Conservation (phyloP, 768 basidiomycete species). For the Phlegmacium glaucopus region DNA sequence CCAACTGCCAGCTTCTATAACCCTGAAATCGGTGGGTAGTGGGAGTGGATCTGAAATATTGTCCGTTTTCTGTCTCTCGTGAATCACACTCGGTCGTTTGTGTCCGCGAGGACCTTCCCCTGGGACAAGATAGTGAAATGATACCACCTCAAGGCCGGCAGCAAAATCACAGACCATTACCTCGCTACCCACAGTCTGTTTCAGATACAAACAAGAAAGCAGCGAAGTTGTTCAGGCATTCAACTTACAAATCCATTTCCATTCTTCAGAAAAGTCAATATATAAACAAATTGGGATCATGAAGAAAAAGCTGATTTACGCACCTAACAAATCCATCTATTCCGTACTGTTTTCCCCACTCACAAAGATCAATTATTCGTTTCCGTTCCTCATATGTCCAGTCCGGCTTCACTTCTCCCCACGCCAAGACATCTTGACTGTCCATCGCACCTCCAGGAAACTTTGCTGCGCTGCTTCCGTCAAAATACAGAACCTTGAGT, state of each 20-base stretch:
- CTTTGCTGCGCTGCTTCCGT: constrained; percentile 47
- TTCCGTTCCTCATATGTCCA: constrained; percentile 24
- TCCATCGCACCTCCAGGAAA: constrained; percentile 39
- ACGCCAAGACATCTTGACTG: constrained; percentile 44
- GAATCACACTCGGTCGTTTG: neutral
- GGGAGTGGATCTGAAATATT: too few relatives aligned
- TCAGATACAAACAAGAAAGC: too few relatives aligned
- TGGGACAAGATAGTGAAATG: constrained; percentile 32
- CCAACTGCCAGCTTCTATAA: constrained; percentile 35
- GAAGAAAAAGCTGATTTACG: constrained; percentile 4
- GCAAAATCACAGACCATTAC: constrained; percentile 47
- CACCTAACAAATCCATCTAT: constrained; percentile 48
- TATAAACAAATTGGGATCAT: too few relatives aligned
- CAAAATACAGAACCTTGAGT: constrained; percentile 48
- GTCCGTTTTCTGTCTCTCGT: neutral
- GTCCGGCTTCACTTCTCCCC: constrained; percentile 31
- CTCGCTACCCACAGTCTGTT: constrained; percentile 33
- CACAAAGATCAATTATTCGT: constrained; percentile 37
- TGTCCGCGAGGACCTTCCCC: neutral
- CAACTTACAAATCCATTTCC: constrained; percentile 47
- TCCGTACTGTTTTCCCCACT: constrained; percentile 37
- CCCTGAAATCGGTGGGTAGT: constrained; percentile 9
- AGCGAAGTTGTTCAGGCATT: too few relatives aligned
- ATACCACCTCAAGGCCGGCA: constrained; percentile 33
- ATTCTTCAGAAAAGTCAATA: constrained; percentile 25